These are phyloP conservation scores for Saccharomyces mikatae DNA, from an alignment of 805 yeast species.

Conservation along the genomic window DNA sequence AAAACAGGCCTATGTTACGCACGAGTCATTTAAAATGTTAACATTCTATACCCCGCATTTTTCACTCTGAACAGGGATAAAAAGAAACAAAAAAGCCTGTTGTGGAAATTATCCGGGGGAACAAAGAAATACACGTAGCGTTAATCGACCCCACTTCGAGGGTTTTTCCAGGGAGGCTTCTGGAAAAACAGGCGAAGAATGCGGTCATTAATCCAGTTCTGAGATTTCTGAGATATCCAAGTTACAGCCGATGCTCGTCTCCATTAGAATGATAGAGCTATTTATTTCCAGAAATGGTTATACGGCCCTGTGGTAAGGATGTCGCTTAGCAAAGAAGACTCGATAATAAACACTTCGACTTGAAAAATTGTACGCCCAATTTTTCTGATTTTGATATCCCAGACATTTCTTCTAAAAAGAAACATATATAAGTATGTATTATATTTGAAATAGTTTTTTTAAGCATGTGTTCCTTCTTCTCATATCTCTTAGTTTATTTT, in stretches of 20 bases:
- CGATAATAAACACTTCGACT: neutral
- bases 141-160: neutral
- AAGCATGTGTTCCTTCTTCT: neutral
- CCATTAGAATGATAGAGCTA: neutral
- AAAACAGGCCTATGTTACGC: neutral
- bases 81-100: neutral
- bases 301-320: neutral
- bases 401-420: neutral
- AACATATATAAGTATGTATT: neutral
- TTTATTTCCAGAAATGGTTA: neutral
- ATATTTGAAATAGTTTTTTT: neutral
- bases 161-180: neutral
- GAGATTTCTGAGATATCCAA: neutral
- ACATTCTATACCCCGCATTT: neutral
- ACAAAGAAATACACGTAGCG: neutral
- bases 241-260: neutral
- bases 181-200: neutral
- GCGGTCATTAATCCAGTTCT: neutral
- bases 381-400: neutral
- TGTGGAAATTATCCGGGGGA: neutral
- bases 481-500: neutral
- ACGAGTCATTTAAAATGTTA: neutral
- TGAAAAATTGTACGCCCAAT: neutral
- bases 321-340: neutral
- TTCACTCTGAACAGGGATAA: neutral